Evolutionary conservation across 2,329 filamentous ascomycete species (phyloP).

Genomic region (Colletotrichum cuscutae): DNA sequence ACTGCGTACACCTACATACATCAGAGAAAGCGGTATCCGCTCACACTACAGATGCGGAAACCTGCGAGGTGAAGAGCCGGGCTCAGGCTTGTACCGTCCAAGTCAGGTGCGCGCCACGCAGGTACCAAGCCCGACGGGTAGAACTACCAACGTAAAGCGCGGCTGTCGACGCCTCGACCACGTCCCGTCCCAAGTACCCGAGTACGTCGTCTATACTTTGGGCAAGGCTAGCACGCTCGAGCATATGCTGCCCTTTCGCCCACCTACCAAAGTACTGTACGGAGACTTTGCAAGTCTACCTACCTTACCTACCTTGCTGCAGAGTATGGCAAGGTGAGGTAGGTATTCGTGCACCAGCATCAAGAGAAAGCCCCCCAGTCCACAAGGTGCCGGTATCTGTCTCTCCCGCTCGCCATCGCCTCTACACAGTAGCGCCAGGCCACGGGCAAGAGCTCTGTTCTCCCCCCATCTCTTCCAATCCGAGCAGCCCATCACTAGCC

Average conservation of each 20-base stretch:
- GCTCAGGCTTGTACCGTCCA: conserved; percentile 4
- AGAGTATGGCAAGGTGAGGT: background rate
- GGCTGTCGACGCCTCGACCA: conserved; percentile 7
- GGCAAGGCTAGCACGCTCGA: conserved; percentile 17
- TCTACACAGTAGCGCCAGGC: conserved; percentile 20
- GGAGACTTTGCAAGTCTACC: too few species aligned
- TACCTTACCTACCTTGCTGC: too few species aligned
- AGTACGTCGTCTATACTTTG: conserved; percentile 15
- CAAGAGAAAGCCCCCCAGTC: background rate
- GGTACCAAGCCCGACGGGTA: conserved; percentile 6
- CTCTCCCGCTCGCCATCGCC: conserved; percentile 29
- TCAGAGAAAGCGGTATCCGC: background rate
- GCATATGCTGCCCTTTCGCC: background rate
- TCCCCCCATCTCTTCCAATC: conserved; percentile 4
- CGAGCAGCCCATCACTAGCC: background rate
- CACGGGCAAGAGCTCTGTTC: background rate
- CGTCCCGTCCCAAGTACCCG: conserved; percentile 14
- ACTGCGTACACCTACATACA: background rate
- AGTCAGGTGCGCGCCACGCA: background rate
- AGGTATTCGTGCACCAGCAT: background rate
- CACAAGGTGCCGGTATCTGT: conserved; percentile 22
- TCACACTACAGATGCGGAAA: background rate
- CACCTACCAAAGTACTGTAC: background rate
- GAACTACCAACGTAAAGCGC: conserved; percentile 11
- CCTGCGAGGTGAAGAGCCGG: background rate